Evolutionary conservation across 169 alveolate species (phyloP).

Genomic region (Blepharisma undulans): DNA sequence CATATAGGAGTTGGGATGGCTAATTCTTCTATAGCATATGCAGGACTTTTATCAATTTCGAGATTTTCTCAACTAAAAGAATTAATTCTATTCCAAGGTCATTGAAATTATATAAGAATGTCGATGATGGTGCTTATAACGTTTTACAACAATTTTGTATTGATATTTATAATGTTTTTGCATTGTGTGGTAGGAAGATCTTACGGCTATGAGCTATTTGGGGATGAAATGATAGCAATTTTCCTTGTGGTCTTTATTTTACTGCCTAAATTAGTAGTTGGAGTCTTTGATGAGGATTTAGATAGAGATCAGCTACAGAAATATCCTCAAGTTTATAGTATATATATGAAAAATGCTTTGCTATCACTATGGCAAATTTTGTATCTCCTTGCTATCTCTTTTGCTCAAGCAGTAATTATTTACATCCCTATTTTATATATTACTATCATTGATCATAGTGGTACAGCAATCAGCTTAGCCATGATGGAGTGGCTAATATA

Average conservation of each 20-base stretch:
- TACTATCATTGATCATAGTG: not conserved
- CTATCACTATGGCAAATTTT: not conserved
- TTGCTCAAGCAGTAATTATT: not conserved
- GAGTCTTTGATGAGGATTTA: slow-evolving; percentile 15
- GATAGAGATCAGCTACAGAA: not conserved
- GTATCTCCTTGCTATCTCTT: not conserved
- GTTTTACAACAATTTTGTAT: slow-evolving; percentile 19
- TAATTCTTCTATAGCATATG: not conserved
- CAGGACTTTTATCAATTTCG: not conserved
- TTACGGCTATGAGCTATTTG: not conserved
- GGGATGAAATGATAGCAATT: not conserved
- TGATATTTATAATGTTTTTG: not conserved
- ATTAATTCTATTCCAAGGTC: not conserved
- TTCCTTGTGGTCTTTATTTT: not conserved
- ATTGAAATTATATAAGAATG: slow-evolving; percentile 6
- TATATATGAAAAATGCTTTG: not conserved
- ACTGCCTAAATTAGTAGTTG: not conserved
- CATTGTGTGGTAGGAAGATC: not conserved
- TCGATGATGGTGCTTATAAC: not conserved
- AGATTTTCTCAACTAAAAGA: slow-evolving; percentile 1
- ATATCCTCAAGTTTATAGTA: not conserved
- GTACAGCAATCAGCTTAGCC: not conserved
- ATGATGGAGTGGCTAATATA: not conserved
- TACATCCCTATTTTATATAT: not conserved
- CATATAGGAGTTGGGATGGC: slow-evolving; percentile 79